phyloP scores from a whole-genome alignment of 495 filamentous ascomycete genomes.

The Penicillium lividum region DNA sequence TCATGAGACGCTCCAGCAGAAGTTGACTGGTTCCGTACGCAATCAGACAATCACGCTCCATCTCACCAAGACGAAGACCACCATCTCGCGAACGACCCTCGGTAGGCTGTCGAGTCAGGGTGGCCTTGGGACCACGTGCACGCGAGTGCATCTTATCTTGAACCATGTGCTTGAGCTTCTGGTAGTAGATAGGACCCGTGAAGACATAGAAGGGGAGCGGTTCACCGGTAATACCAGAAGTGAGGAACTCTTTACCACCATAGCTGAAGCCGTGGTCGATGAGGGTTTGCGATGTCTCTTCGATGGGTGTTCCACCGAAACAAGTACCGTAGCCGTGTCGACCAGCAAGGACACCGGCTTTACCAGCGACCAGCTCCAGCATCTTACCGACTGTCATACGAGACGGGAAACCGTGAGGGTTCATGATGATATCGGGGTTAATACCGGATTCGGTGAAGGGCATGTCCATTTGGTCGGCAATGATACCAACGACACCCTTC shows the following conservation, averaged over 20 bases:
- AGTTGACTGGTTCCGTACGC: slow-evolving; percentile 93
- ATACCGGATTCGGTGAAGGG: slow-evolving; percentile 92
- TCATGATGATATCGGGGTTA: slow-evolving; percentile 98
- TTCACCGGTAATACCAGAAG: slow-evolving; percentile 92
- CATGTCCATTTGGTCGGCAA: slow-evolving; percentile 94
- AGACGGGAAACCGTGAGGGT: slow-evolving; percentile 98
- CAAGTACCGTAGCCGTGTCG: slow-evolving; percentile 88
- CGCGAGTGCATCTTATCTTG: slow-evolving; percentile 99
- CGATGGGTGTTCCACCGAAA: slow-evolving; percentile 88
- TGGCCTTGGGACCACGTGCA: slow-evolving; percentile 82
- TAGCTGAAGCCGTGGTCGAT: slow-evolving; percentile 90
- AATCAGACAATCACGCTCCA: slow-evolving; percentile 97
- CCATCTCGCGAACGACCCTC: slow-evolving; percentile 93
- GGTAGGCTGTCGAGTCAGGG: slow-evolving; percentile 92
- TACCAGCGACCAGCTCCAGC: slow-evolving; percentile 91
- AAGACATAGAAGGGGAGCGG: slow-evolving; percentile 94
- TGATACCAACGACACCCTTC: slow-evolving; percentile 97
- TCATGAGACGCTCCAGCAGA: slow-evolving; percentile 91
- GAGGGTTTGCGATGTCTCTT: slow-evolving; percentile 83
- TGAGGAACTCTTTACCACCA: slow-evolving; percentile 95
- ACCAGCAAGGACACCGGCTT: slow-evolving; percentile 84
- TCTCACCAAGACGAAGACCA: slow-evolving; percentile 92
- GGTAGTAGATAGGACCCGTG: slow-evolving; percentile 98
- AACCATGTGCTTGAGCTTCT: slow-evolving; percentile 99
- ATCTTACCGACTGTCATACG: slow-evolving; percentile 99